Percentiles rank a stretch among this genome's conserved stretches.
Conservation (phyloP, 768 basidiomycete genomes). For the Pisolithus microcarpus region DNA sequence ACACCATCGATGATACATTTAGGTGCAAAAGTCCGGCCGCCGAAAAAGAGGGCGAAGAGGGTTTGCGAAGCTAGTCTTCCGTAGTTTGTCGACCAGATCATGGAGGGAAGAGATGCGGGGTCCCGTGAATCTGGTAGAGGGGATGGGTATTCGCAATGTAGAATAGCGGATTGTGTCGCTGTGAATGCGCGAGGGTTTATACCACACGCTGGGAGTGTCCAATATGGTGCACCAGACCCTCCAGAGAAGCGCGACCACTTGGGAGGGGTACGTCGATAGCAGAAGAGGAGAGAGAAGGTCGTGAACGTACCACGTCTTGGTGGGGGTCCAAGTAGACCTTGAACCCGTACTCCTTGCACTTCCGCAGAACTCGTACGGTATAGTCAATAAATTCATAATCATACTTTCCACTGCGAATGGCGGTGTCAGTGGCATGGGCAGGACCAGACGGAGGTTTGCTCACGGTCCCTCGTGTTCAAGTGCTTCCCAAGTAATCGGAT, state of each 20-base stretch:
- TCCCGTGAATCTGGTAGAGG: conserved; percentile 42
- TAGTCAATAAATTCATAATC: conserved; percentile 93
- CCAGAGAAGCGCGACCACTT: conserved; percentile 96
- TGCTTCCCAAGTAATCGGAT: conserved; percentile 90
- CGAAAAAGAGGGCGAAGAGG: conserved; percentile 92
- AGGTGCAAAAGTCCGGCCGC: conserved; percentile 83
- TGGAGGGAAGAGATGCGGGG: conserved; percentile 75
- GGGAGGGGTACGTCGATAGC: background rate
- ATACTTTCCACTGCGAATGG: conserved; percentile 62
- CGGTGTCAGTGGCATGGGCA: background rate
- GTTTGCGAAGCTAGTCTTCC: conserved; percentile 82
- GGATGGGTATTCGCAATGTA: conserved; percentile 84
- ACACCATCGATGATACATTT: conserved; percentile 84
- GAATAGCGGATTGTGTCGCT: conserved; percentile 73
- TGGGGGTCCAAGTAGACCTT: conserved; percentile 92
- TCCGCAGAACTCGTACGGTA: conserved; percentile 74
- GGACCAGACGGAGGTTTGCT: conserved; percentile 33
- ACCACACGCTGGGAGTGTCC: conserved; percentile 88
- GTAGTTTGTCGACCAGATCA: conserved; percentile 98
- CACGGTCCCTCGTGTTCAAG: conserved; percentile 93
- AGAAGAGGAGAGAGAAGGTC: background rate
- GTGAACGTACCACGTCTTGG: conserved; percentile 76
- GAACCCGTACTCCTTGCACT: conserved; percentile 90
- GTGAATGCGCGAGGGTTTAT: conserved; percentile 82
- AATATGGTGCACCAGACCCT: conserved; percentile 91